phyloP scores from a whole-genome alignment of 768 basidiomycete species.

The Pulveroboletus ravenelii region DNA sequence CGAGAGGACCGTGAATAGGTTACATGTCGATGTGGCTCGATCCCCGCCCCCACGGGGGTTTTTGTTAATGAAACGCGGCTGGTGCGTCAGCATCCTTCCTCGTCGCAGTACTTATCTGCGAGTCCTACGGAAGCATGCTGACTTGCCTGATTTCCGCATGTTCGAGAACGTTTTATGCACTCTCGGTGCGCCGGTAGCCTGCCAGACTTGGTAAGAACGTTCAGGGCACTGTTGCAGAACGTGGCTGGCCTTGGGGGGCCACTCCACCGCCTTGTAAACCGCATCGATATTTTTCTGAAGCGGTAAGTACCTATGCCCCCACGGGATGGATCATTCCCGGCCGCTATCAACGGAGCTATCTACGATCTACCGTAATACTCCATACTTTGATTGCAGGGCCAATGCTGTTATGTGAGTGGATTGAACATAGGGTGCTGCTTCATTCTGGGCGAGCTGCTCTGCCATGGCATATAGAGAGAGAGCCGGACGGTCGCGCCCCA shows the following conservation, averaged over 20 bases:
- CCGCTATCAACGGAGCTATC: not conserved
- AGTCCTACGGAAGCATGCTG: not conserved
- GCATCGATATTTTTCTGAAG: conserved; percentile 1
- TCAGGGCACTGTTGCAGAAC: not conserved
- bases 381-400: conserved; percentile 4
- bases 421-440: not conserved
- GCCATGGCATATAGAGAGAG: no score
- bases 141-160: not conserved
- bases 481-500: no score
- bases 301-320: not conserved
- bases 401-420: not conserved
- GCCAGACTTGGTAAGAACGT: not conserved
- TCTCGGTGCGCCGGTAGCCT: conserved; percentile 11
- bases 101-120: conserved; percentile 39
- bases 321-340: no score
- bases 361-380: not conserved
- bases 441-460: not conserved
- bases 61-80: conserved; percentile 52
- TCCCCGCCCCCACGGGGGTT: conserved; percentile 43
- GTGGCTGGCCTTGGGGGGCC: conserved; percentile 6
- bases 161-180: not conserved
- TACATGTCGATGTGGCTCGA: conserved; percentile 1
- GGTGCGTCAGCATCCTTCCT: conserved; percentile 57
- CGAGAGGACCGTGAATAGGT: conserved; percentile 4
- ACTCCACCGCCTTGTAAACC: conserved; percentile 3